Evolutionary conservation across 306 rosid species (phyloP).

Genomic region (Gastrolobium villosum): DNA sequence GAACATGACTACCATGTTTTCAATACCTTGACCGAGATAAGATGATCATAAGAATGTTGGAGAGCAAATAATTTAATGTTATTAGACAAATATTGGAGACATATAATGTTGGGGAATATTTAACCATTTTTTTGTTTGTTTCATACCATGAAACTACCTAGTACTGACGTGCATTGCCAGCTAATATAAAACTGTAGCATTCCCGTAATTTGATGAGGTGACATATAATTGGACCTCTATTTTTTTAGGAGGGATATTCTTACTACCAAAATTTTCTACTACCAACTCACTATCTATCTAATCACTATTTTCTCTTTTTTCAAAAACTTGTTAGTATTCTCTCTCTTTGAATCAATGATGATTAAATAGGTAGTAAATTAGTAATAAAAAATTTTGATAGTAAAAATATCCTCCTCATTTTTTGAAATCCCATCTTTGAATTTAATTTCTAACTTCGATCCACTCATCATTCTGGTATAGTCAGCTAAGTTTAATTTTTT

Average conservation of each 20-base stretch:
- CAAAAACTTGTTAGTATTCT: too few relatives aligned
- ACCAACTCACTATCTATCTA: too few relatives aligned
- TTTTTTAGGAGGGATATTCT: too few relatives aligned
- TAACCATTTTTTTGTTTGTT: too few relatives aligned
- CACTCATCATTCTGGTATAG: background rate
- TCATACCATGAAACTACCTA: background rate
- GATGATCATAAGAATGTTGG: background rate
- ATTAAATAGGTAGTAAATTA: too few relatives aligned
- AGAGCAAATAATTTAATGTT: background rate
- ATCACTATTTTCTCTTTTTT: too few relatives aligned
- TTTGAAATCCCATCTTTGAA: background rate
- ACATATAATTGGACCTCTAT: too few relatives aligned
- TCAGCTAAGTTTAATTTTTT: conserved; percentile 7
- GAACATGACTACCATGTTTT: background rate
- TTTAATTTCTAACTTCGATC: background rate
- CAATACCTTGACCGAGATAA: background rate
- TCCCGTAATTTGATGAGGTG: background rate
- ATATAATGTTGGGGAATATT: background rate
- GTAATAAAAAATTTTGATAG: too few relatives aligned
- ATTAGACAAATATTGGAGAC: too few relatives aligned
- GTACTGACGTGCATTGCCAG: background rate
- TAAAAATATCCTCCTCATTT: too few relatives aligned
- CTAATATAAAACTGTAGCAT: background rate
- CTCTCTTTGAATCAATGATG: too few relatives aligned
- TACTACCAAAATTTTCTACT: too few relatives aligned